A percentile compares a stretch with the other conserved stretches of the same genome.
These are phyloP conservation scores for Margaritispora aquatica DNA, from an alignment of 495 filamentous ascomycete genomes.

Conservation along the genomic window DNA sequence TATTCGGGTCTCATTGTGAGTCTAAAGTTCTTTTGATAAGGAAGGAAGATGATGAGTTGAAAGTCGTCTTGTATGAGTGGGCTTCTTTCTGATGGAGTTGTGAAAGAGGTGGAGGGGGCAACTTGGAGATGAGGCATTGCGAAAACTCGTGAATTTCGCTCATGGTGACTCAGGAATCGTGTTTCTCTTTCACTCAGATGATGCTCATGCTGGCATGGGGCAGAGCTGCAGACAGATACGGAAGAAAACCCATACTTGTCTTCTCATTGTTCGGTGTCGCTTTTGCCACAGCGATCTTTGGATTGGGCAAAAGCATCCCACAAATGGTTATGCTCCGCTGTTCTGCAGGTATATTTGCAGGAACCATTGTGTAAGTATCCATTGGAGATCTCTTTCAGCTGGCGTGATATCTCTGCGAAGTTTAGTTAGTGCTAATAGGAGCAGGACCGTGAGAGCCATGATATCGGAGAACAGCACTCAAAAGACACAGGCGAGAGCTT, in stretches of 20 bases:
- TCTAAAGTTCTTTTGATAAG: not conserved
- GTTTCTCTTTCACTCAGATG: conserved; percentile 63
- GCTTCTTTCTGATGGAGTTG: not conserved
- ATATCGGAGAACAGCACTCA: conserved; percentile 61
- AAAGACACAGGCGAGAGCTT: conserved; percentile 60
- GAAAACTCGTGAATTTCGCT: too few species aligned
- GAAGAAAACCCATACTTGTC: conserved; percentile 62
- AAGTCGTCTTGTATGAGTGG: not conserved
- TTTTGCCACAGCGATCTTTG: conserved; percentile 52
- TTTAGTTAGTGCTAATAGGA: not conserved
- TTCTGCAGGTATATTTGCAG: conserved; percentile 60
- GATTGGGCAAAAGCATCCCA: conserved; percentile 49
- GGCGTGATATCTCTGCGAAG: too few species aligned
- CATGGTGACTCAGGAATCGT: too few species aligned
- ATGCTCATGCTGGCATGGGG: conserved; percentile 46
- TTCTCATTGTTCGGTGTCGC: conserved; percentile 54
- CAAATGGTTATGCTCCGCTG: conserved; percentile 65
- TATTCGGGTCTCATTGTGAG: conserved; percentile 59
- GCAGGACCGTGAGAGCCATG: conserved; percentile 59
- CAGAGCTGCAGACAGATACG: conserved; percentile 54
- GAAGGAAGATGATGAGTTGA: too few species aligned
- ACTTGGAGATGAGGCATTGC: conserved; percentile 7
- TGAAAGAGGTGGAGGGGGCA: not conserved
- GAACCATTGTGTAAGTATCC: conserved; percentile 45
- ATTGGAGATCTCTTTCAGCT: too few species aligned